Conservation (phyloP, 768 basidiomycete genomes). For the Paxillus ammoniavirescens region DNA sequence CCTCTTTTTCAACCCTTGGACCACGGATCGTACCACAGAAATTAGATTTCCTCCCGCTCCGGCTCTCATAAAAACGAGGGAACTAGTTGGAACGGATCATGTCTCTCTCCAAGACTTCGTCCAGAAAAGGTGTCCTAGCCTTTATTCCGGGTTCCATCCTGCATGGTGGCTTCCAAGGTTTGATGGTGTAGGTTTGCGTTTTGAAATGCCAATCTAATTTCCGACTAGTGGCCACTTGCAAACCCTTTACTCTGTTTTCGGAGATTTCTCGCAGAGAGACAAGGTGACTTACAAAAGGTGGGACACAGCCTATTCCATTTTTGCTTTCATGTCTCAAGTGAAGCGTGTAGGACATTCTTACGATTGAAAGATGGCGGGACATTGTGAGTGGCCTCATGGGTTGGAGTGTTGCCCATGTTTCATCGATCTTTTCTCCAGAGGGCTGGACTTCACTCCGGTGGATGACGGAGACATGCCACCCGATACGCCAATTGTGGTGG, state of each 20-base stretch:
- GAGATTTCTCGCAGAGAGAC: conserved; percentile 32
- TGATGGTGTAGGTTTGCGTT: neutral
- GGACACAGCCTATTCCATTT: neutral
- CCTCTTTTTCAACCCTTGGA: conserved; percentile 14
- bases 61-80: conserved; percentile 18
- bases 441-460: conserved; percentile 32
- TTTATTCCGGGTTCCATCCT: conserved; percentile 27
- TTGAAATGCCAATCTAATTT: conserved; percentile 14
- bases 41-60: conserved; percentile 21
- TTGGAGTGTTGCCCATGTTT: neutral
- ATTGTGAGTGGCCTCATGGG: conserved; percentile 21
- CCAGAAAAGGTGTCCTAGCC: conserved; percentile 29
- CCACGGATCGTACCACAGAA: conserved; percentile 11
- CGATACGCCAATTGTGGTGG: conserved; percentile 31
- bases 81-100: conserved; percentile 3
- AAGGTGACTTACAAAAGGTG: conserved; percentile 31
- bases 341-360: conserved; percentile 22
- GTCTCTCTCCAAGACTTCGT: conserved; percentile 30
- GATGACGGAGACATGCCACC: conserved; percentile 19
- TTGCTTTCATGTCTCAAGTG: conserved; percentile 7
- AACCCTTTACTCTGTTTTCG: conserved; percentile 30
- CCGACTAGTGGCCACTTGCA: conserved; percentile 30
- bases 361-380: conserved; percentile 32
- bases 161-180: conserved; percentile 35
- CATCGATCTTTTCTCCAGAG: conserved; percentile 15